Evolutionary conservation across 73 alveolate species (phyloP).

Genomic region (Halteria grandinella): DNA sequence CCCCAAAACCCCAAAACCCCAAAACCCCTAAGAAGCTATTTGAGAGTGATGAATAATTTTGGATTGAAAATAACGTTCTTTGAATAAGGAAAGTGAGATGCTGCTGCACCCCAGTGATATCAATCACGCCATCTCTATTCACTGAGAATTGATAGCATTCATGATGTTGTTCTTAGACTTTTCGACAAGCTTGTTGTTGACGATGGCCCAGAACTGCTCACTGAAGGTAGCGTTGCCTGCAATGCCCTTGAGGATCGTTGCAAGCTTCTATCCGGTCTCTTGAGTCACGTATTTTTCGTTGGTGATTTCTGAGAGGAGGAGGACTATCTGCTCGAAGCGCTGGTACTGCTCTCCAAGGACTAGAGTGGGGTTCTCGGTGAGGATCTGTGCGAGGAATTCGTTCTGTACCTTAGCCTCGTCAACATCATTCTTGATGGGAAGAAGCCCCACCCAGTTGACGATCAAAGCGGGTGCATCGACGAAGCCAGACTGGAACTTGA

Average conservation of each 20-base stretch:
- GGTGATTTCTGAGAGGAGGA: constrained; percentile 13
- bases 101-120: too few relatives aligned
- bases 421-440: constrained; percentile 61
- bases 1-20: too few relatives aligned
- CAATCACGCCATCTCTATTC: too few relatives aligned
- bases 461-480: constrained; percentile 43
- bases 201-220: neutral
- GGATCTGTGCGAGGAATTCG: constrained; percentile 47
- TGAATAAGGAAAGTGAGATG: too few relatives aligned
- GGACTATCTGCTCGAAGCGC: constrained; percentile 22
- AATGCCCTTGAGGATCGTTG: constrained; percentile 24
- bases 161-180: too few relatives aligned
- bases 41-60: too few relatives aligned
- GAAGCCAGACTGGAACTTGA: constrained; percentile 47
- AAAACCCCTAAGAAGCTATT: too few relatives aligned
- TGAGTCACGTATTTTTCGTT: constrained; percentile 42
- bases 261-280: constrained; percentile 52
- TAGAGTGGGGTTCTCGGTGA: constrained; percentile 27
- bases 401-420: constrained; percentile 61
- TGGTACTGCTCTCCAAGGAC: constrained; percentile 53
- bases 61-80: too few relatives aligned
- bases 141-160: too few relatives aligned
- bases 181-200: too few relatives aligned
- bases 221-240: constrained; percentile 23
- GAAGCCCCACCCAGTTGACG: constrained; percentile 50